Evolutionary conservation across 805 yeast genomes (phyloP), one percentile per base, ranked within the genome.

Genomic region (Saccharomyces paradoxus): DNA sequence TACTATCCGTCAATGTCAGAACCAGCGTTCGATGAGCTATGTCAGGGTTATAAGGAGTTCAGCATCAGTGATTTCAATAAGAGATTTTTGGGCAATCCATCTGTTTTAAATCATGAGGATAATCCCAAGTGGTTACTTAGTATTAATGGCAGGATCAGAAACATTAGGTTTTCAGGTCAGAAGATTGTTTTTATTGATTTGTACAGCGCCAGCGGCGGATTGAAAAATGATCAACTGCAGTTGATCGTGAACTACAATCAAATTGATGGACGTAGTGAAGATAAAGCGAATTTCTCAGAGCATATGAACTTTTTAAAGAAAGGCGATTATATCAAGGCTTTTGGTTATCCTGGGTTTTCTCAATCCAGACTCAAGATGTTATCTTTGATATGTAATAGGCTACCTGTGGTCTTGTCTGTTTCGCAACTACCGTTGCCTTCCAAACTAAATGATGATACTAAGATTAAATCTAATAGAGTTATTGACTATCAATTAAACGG

Each of bases 341-440:
- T 70, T 2, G 99, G 99, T 0, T 65, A 61, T 26, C 90, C 97
- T 0, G 88, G 92, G 27, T 67, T 79, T 2, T 88, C 97, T 0
- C 82, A 84, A 53, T 57, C 59, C 22, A 53, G 53, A 22, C 52
- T 52, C 32, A 54, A 41, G 46, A 50, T 26, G 22, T 28, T 53
- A 9, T 53, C 96, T 1, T 63, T 92, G 51, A 81, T 86, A 58
- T 76, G 84, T 12, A 69, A 71, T 0, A 56, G 65, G n/a, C 77
- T 82, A 1, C 66, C 87, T 1, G 56, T 50, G 27, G 68, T 89
- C 12, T 76, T 86, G 6, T 69, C 91, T 0, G 92, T 96, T 0
- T 78, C 91, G 21, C 74, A 89, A 53, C 80, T 78, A 54, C 85
- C 87, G 1, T 63, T 85, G 9, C 97, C 97, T 0, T 84, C 86